Evolutionary conservation across 2,329 filamentous ascomycete species (phyloP).

Genomic region (Gyromitra esculenta): DNA sequence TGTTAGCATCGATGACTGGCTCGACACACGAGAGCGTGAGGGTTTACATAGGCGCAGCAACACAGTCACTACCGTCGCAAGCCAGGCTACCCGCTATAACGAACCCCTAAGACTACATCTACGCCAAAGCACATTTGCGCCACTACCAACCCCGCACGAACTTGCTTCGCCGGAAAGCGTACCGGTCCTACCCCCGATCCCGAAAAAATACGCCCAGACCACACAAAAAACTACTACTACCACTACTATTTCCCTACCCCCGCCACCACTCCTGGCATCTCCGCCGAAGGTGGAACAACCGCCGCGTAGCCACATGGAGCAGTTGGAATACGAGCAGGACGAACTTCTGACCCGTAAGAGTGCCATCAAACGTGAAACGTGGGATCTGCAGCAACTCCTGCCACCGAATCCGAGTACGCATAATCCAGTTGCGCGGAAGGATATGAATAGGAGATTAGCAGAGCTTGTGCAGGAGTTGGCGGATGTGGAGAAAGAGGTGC

Average conservation of each 20-base stretch:
- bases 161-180: conserved; percentile 21
- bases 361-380: conserved; percentile 53
- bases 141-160: conserved; percentile 41
- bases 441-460: conserved; percentile 54
- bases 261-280: conserved; percentile 15
- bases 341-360: conserved; percentile 50
- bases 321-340: conserved; percentile 56
- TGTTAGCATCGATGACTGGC: conserved; percentile 55
- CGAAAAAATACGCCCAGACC: conserved; percentile 23
- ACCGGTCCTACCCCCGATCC: conserved; percentile 45
- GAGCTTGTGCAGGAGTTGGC: conserved; percentile 54
- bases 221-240: neutral
- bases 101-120: conserved; percentile 46
- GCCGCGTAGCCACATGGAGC: conserved; percentile 56
- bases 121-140: conserved; percentile 52
- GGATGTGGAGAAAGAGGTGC: conserved; percentile 56
- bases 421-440: conserved; percentile 52
- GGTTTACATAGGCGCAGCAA: conserved; percentile 48
- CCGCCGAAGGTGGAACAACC: conserved; percentile 26
- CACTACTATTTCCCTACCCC: neutral
- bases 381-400: conserved; percentile 54
- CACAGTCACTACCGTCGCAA: conserved; percentile 42
- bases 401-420: conserved; percentile 56
- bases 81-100: conserved; percentile 30
- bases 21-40: conserved; percentile 51